Conservation (phyloP, 2,329 filamentous ascomycete genomes). For the Fusarium sp. region DNA sequence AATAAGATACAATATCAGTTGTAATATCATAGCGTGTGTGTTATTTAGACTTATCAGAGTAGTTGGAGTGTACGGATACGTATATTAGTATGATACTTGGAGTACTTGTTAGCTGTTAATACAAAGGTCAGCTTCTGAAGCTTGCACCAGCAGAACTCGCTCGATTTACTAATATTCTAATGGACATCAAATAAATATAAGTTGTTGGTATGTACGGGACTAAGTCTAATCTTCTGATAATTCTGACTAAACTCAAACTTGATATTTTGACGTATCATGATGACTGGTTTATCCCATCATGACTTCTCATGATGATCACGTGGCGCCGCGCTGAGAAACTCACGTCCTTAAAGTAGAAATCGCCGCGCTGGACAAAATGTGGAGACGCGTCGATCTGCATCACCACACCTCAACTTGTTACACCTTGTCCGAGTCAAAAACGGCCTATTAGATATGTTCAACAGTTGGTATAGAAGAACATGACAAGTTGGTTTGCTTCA, state of each 20-base stretch:
- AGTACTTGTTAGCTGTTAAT: background rate
- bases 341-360: conserved; percentile 10
- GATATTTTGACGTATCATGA: background rate
- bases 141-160: background rate
- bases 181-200: background rate
- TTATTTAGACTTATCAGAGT: background rate
- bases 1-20: conserved; percentile 20
- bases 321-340: conserved; percentile 6
- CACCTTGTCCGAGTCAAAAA: conserved; percentile 10
- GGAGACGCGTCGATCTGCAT: conserved; percentile 43
- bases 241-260: background rate
- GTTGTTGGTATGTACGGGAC: background rate
- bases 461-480: conserved; percentile 35
- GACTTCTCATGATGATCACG: conserved; percentile 18
- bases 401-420: conserved; percentile 14
- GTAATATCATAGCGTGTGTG: background rate
- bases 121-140: background rate
- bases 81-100: background rate
- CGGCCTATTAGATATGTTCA: conserved; percentile 16
- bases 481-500: conserved; percentile 55
- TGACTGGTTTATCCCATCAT: background rate
- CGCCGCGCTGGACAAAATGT: conserved; percentile 33
- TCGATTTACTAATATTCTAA: background rate
- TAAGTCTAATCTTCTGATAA: no score
- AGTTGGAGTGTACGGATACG: background rate